Evolutionary conservation across 768 basidiomycete species (phyloP).

Genomic region (Hericium rajendrae): DNA sequence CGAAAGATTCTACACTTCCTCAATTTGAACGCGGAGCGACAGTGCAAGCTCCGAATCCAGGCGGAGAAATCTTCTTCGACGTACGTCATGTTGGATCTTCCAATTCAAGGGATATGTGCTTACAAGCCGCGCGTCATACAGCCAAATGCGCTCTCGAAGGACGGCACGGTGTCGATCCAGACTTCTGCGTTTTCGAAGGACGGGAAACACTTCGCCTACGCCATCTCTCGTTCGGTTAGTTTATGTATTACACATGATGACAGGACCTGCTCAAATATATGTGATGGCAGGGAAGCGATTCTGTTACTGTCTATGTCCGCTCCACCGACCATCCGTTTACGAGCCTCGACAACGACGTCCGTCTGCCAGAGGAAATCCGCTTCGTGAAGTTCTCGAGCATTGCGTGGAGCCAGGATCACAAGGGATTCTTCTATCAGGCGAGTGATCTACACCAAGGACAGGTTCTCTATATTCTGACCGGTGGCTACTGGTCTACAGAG

Average conservation of each 20-base stretch:
- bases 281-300: conserved; percentile 55
- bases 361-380: conserved; percentile 57
- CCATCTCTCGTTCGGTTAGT: conserved; percentile 60
- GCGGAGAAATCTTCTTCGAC: conserved; percentile 74
- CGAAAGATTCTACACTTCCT: conserved; percentile 43
- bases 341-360: conserved; percentile 32
- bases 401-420: conserved; percentile 68
- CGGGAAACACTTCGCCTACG: conserved; percentile 70
- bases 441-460: conserved; percentile 5
- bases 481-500: conserved; percentile 26
- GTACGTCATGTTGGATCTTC: conserved; percentile 26
- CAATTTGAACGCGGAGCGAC: conserved; percentile 23
- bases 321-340: conserved; percentile 50
- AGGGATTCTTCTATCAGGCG: conserved; percentile 79
- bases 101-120: no score
- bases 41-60: conserved; percentile 21
- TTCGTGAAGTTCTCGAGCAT: conserved; percentile 72
- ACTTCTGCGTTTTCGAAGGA: conserved; percentile 49
- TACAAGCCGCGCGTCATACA: conserved; percentile 16
- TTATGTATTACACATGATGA: background rate
- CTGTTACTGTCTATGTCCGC: conserved; percentile 59
- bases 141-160: conserved; percentile 63
- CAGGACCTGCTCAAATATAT: background rate
- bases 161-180: conserved; percentile 61
- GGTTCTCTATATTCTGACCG: background rate